Percentiles rank a stretch among this genome's conserved stretches.
Conservation (phyloP, 2,329 filamentous ascomycete genomes). For the Dendryphion nanum region DNA sequence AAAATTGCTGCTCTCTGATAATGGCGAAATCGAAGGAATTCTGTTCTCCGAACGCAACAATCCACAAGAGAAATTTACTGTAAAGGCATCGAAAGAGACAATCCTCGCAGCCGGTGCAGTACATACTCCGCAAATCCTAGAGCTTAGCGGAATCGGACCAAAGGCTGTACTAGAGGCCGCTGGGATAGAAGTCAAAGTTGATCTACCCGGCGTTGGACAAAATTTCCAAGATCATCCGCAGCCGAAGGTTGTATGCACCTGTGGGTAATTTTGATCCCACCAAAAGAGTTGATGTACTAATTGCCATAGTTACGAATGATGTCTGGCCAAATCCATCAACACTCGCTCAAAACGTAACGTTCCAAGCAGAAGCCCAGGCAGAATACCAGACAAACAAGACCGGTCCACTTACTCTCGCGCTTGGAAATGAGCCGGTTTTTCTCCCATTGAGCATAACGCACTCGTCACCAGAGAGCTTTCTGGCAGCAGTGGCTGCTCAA, state of each 20-base stretch:
- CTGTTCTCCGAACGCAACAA: neutral
- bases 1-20: neutral
- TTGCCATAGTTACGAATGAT: neutral
- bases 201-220: slow-evolving; percentile 11
- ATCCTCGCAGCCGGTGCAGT: slow-evolving; percentile 58
- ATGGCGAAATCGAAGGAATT: neutral
- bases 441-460: neutral
- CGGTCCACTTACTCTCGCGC: neutral
- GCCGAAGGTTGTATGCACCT: neutral
- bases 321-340: neutral
- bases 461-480: neutral
- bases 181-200: slow-evolving; percentile 3
- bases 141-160: slow-evolving; percentile 58
- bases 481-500: neutral
- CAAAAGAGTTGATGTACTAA: no score
- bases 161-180: neutral
- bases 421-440: neutral
- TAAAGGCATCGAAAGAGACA: slow-evolving; percentile 43
- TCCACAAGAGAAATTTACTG: neutral
- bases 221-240: slow-evolving; percentile 13
- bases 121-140: slow-evolving; percentile 59
- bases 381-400: neutral
- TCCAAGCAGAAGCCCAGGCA: neutral
- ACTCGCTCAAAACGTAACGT: neutral
- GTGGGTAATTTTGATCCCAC: no score